A percentile compares a stretch with the other conserved stretches of the same genome.
Evolutionary conservation across 176 grass and related monocot genomes (phyloP).

Genomic region (Oryza punctata): DNA sequence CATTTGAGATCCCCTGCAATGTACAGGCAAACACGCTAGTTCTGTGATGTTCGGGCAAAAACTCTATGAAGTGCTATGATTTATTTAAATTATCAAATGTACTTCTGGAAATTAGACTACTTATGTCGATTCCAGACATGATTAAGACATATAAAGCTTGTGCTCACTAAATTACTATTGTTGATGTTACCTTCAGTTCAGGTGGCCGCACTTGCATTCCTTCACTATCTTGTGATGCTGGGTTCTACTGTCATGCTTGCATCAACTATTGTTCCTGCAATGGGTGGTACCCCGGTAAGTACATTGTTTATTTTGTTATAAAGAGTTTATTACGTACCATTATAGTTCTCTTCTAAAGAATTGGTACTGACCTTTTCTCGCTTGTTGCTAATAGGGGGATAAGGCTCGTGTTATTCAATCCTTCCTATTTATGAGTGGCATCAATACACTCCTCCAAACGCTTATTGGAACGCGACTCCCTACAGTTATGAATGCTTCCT

Average conservation of each 20-base stretch:
- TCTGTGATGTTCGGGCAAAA: background rate
- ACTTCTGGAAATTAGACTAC: constrained; percentile 14
- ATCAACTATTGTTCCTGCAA: constrained; percentile 77
- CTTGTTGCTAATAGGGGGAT: constrained; percentile 63
- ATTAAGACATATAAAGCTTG: constrained; percentile 22
- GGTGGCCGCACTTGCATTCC: constrained; percentile 74
- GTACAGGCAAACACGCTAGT: background rate
- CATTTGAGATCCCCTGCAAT: background rate
- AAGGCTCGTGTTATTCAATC: constrained; percentile 95
- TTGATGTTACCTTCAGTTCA: constrained; percentile 65
- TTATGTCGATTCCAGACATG: background rate
- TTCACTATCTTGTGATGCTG: constrained; percentile 94
- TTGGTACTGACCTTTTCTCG: background rate
- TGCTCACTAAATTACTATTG: constrained; percentile 28
- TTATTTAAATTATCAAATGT: constrained; percentile 1
- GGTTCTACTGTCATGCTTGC: constrained; percentile 88
- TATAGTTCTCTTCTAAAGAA: constrained; percentile 37
- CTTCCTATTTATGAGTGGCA: constrained; percentile 87
- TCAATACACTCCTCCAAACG: constrained; percentile 95
- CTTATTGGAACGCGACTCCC: constrained; percentile 83
- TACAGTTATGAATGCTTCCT: constrained; percentile 89
- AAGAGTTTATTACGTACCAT: background rate
- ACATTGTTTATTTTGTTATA: constrained; percentile 8
- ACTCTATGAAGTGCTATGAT: background rate
- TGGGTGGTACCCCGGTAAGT: constrained; percentile 85